Percentiles rank a stretch among this genome's conserved stretches.
phyloP scores from a whole-genome alignment of 352 stramenopile species.

The Phytophthora kernoviae region DNA sequence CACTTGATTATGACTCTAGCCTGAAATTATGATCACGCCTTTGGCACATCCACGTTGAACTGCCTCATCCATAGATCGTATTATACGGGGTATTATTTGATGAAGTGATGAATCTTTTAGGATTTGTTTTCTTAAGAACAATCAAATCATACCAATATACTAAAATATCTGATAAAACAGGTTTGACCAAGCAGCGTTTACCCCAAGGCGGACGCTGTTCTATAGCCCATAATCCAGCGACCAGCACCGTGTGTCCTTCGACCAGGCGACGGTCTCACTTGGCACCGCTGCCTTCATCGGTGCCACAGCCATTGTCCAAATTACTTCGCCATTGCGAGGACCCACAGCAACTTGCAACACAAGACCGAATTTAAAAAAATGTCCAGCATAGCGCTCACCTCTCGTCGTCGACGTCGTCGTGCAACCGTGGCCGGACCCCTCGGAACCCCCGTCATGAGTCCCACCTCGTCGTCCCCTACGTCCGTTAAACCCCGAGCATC shows the following conservation, averaged over 20 bases:
- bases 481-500: slow-evolving; percentile 24
- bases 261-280: slow-evolving; percentile 15
- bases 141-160: background rate
- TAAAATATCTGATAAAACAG: background rate
- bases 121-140: no score
- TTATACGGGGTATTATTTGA: no score
- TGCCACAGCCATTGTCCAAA: slow-evolving; percentile 14
- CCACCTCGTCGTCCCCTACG: slow-evolving; percentile 13
- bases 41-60: no score
- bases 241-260: background rate
- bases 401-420: slow-evolving; percentile 25
- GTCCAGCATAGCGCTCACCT: slow-evolving; percentile 26
- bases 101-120: no score
- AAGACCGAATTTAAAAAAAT: background rate
- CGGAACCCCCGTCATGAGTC: slow-evolving; percentile 20
- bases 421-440: slow-evolving; percentile 9
- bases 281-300: slow-evolving; percentile 7
- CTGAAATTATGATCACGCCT: slow-evolving; percentile 9
- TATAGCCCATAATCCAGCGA: slow-evolving; percentile 25
- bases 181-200: slow-evolving; percentile 13
- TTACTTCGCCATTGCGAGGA: slow-evolving; percentile 16
- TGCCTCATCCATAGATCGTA: no score
- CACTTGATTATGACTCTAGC: no score
- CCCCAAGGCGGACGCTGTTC: background rate
- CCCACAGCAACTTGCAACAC: background rate